Conservation (phyloP, 306 rosid species). For the Medicago ruthenica region DNA sequence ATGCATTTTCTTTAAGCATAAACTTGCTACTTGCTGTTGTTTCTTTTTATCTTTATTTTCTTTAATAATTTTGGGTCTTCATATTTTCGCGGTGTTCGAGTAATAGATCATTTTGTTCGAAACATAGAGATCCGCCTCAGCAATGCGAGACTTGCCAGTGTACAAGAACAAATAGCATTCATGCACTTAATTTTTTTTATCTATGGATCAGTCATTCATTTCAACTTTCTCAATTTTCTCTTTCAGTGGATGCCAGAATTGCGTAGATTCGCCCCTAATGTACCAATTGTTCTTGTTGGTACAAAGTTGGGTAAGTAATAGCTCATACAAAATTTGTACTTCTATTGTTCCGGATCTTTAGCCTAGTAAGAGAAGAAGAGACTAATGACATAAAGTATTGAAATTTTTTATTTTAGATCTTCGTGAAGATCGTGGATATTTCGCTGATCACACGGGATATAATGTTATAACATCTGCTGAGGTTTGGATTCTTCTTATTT, state of each 20-base stretch:
- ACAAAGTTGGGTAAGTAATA: slow-evolving; percentile 79
- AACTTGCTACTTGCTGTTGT: not conserved
- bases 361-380: not conserved
- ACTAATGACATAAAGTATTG: slow-evolving; percentile 32
- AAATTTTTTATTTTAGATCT: slow-evolving; percentile 61
- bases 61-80: too few species aligned
- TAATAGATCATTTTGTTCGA: not conserved
- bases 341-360: slow-evolving; percentile 9
- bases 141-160: too few species aligned
- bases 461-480: slow-evolving; percentile 78
- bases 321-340: not conserved
- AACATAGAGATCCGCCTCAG: not conserved
- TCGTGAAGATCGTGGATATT: slow-evolving; percentile 79
- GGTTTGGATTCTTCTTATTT: slow-evolving; percentile 51
- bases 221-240: slow-evolving; percentile 29
- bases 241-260: slow-evolving; percentile 98
- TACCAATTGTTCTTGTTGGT: slow-evolving; percentile 97
- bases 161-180: not conserved
- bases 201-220: slow-evolving; percentile 15
- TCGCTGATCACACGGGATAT: slow-evolving; percentile 78
- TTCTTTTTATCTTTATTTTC: too few species aligned
- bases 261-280: slow-evolving; percentile 92
- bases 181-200: not conserved
- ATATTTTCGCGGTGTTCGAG: too few species aligned
- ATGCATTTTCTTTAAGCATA: not conserved